These are phyloP conservation scores for Botryotinia globosa DNA, from an alignment of 2,329 filamentous ascomycete species.

Conservation along the genomic window DNA sequence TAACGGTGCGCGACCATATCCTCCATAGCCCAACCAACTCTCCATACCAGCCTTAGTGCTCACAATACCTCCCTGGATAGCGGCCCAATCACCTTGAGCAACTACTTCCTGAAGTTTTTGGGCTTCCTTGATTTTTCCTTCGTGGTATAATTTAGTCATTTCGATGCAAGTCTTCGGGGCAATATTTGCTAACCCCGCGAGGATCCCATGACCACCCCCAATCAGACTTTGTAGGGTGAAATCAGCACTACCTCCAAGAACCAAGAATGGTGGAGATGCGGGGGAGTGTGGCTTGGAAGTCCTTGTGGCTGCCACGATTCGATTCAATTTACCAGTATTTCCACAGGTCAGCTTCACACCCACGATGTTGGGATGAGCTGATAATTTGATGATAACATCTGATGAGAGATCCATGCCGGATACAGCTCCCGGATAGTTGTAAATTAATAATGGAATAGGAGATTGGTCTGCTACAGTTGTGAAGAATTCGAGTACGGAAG, in stretches of 20 bases:
- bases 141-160: slow-evolving; percentile 57
- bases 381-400: slow-evolving; percentile 77
- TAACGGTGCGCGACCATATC: slow-evolving; percentile 48
- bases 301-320: slow-evolving; percentile 55
- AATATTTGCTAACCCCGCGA: slow-evolving; percentile 70
- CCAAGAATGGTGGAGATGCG: slow-evolving; percentile 54
- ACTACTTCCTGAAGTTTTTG: slow-evolving; percentile 61
- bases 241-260: slow-evolving; percentile 70
- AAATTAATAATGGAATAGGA: slow-evolving; percentile 75
- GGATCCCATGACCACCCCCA: slow-evolving; percentile 68
- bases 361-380: slow-evolving; percentile 77
- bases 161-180: slow-evolving; percentile 63
- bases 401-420: slow-evolving; percentile 87
- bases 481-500: slow-evolving; percentile 55
- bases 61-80: slow-evolving; percentile 66
- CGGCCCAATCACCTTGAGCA: slow-evolving; percentile 65
- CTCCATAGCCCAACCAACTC: slow-evolving; percentile 63
- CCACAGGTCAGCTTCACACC: slow-evolving; percentile 92
- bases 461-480: slow-evolving; percentile 61
- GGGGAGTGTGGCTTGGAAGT: slow-evolving; percentile 45
- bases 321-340: slow-evolving; percentile 63
- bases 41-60: slow-evolving; percentile 65
- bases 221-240: slow-evolving; percentile 69
- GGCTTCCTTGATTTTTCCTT: slow-evolving; percentile 59
- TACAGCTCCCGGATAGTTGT: slow-evolving; percentile 89